Evolutionary conservation across 495 filamentous ascomycete species (phyloP), one percentile per base, ranked within the genome.

Genomic region (Friedmanniomyces simplex): DNA sequence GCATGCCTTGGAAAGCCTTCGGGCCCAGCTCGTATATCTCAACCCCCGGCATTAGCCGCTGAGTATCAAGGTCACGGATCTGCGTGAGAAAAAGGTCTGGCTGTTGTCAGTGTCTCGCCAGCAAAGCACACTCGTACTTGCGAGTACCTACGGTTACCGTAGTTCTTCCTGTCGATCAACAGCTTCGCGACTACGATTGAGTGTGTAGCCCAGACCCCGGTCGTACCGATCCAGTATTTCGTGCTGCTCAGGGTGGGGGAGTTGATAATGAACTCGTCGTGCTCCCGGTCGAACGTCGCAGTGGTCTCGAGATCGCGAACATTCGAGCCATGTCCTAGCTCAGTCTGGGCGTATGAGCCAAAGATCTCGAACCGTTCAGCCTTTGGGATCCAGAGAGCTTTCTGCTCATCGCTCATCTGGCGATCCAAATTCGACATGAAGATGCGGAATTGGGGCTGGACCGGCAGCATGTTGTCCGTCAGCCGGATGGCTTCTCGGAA

Each of bases 41-140:
- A 36, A 68, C 61, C 0, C 67, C 67, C 39, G 57, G 59, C 58
- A 68, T 50, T 7, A 63, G 63, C 39, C 54, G 62, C 21, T 59
- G 54, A 16, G 66, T 64, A 8, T 64, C 55, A 14, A 69, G 49
- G 2, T 66, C 65, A 18, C 67, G 58, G 6, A 71, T 54, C 48
- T 71, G 67, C 6, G 65, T 56, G 24, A 71, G 56, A 53, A 71
- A 68, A 14, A 68, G 50, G 59, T 71, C 34, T 37, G 34, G 16
- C 34, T 8, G 16, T 37, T 37, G 34, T 37, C 34, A 37, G 34
- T 16, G 34, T 37, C 8, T 37, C 34, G 34, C 34, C 16, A 37
- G 34, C n/a, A n/a, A n/a, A n/a, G n/a, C n/a, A n/a, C 8, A 8
- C 34, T 37, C 8, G 34, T 8, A 8, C 16, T 37, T 37, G 34